A percentile compares a stretch with the other conserved stretches of the same genome.
phyloP scores from a whole-genome alignment of 1,139 yeast genomes.

The Spathaspora jeffriesii region DNA sequence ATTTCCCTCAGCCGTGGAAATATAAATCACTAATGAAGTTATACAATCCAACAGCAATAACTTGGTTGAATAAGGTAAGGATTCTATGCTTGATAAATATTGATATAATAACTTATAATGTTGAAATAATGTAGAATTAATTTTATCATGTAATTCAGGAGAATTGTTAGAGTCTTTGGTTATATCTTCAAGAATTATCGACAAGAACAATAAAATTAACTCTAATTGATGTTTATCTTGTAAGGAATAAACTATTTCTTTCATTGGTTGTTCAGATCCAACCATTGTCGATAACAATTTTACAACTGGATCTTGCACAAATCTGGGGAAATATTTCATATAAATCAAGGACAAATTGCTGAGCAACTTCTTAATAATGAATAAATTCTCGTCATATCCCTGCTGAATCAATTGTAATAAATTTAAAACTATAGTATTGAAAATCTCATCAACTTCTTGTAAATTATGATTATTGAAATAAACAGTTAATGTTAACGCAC shows the following conservation, averaged over 20 bases:
- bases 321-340: constrained; percentile 27
- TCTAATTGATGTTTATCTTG: constrained; percentile 9
- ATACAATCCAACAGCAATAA: constrained; percentile 29
- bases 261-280: background rate
- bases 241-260: background rate
- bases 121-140: constrained; percentile 12
- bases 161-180: constrained; percentile 28
- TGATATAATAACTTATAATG: constrained; percentile 9
- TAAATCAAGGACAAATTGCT: constrained; percentile 59
- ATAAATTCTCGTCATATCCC: constrained; percentile 14
- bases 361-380: constrained; percentile 35
- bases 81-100: constrained; percentile 3
- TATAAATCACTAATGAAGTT: constrained; percentile 34
- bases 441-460: constrained; percentile 9
- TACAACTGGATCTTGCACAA: constrained; percentile 12
- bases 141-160: constrained; percentile 12
- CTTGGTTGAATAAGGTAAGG: background rate
- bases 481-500: constrained; percentile 68
- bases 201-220: constrained; percentile 31
- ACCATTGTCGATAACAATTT: constrained; percentile 3
- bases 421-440: constrained; percentile 7
- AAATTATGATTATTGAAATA: constrained; percentile 44
- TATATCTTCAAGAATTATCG: constrained; percentile 60
- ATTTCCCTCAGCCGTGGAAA: constrained; percentile 33
- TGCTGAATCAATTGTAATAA: constrained; percentile 1